These are phyloP conservation scores for Cystofilobasidium ferigula DNA, from an alignment of 768 basidiomycete genomes.

Conservation along the genomic window DNA sequence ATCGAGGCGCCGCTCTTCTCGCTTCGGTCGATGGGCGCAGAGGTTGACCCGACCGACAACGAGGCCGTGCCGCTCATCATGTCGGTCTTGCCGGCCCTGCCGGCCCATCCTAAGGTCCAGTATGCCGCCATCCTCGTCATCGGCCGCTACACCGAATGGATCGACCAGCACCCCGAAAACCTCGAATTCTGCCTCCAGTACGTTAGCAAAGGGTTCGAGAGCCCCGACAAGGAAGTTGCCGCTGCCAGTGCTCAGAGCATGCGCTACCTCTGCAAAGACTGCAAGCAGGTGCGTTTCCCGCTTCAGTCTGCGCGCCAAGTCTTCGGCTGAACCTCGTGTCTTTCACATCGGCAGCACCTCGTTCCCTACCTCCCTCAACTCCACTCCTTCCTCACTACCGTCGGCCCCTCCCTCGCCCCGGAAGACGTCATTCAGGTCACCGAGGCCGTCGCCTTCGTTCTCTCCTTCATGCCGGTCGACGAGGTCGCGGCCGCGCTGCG, in stretches of 20 bases:
- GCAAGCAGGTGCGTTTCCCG: constrained; percentile 55
- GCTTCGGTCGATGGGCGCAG: constrained; percentile 94
- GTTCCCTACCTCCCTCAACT: constrained; percentile 83
- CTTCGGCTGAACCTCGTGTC: too few relatives aligned
- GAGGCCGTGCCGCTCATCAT: constrained; percentile 89
- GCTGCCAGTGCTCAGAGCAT: constrained; percentile 92
- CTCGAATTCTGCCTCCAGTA: constrained; percentile 77
- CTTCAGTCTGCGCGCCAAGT: too few relatives aligned
- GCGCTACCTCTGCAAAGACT: constrained; percentile 94
- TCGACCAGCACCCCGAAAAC: constrained; percentile 74
- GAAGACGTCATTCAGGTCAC: constrained; percentile 86
- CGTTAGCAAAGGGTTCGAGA: constrained; percentile 82
- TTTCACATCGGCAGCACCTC: constrained; percentile 54
- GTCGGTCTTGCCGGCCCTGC: constrained; percentile 81
- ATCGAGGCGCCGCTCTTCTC: constrained; percentile 96
- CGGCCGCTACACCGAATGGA: constrained; percentile 94
- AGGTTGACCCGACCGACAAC: constrained; percentile 71
- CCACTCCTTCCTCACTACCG: constrained; percentile 71
- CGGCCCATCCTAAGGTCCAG: constrained; percentile 77
- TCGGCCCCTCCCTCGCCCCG: constrained; percentile 65
- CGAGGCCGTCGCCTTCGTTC: constrained; percentile 90
- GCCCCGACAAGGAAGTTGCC: constrained; percentile 57
- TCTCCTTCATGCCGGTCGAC: constrained; percentile 76
- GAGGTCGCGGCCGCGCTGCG: constrained; percentile 75
- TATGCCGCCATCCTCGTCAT: constrained; percentile 93